Evolutionary conservation across 345 rosid genomes (phyloP), one percentile per base, ranked within the genome.

Genomic region (Boechera retrofracta): DNA sequence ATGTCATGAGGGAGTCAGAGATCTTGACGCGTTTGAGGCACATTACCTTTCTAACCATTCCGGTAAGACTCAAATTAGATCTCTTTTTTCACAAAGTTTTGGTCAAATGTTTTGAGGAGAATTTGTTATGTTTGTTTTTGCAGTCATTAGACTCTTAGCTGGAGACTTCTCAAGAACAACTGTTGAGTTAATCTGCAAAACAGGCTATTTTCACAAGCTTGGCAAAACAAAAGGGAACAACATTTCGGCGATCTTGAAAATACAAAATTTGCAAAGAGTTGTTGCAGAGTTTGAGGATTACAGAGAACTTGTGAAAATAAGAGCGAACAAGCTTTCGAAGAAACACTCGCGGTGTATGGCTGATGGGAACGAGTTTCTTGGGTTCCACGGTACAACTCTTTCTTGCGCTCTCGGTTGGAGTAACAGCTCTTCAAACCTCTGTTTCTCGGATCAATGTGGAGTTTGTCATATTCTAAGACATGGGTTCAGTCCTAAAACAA

Each of bases 281-380:
- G 65, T 89, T 3, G 85, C 87, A 55, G 80, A 73, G 39, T 93
- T 90, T 47, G 96, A 90, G 66, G 86, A 87, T 47, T 81, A 87
- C 48, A 83, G 96, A 77, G 91, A 86, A 56, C 55, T 75, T 44
- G 91, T 89, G 29, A 92, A 85, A 54, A 75, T 78, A 31, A 79
- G 82, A 74, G 90, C 93, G 2, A 86, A 63, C 80, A 90, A 83
- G 78, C 77, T 80, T 29, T 29, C 81, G 2, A 84, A 82, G 72
- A 83, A 81, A 69, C 88, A 93, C 52, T 81, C 93, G 12, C 93
- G 98, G 0, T 86, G 89, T 73, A 56, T 83, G 42, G 98, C 94
- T 0, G 98, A 90, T 69, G 98, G 96, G 11, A 92, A 90, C 39
- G 94, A 86, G 84, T 83, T 90, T 6, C 79, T 89, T 55, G 86